Base-by-base conservation (phyloP, 179 eudicot species). In the Silene coronaria region DNA sequence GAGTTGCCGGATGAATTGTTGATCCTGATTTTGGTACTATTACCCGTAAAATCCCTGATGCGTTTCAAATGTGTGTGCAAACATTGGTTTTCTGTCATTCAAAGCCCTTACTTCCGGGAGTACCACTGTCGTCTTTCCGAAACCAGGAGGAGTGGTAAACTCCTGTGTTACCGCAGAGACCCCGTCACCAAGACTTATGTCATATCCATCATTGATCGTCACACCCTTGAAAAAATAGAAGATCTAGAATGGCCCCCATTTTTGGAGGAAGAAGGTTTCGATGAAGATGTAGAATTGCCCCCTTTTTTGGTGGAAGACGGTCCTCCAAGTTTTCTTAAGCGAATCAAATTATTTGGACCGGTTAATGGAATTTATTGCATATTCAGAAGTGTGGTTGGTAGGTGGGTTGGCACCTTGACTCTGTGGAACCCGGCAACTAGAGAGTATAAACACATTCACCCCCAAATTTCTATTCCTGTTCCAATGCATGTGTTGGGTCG, bases 181-280 rank as follows among this genome's bases (percentile, higher is more conserved):
- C 34, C 34, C 13, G 3, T 12, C 1, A 62, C 67, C 14, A 36
- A 62, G 1, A 62, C 67, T 12, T 27, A 24, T 1, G 67, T 24
- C 34, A 12, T 62, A 24, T 62, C 67, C n/a, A 28, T 24, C 67
- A 6, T 62, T 62, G 67, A 62, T 23, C 6, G 34, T 24, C 34
- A 62, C 27, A 62, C 67, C 67, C 67, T 62, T 62, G 67, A 24
- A 62, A 62, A 62, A 27, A 0, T 62, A 3, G 67, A 62, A 26
- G 67, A 62, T 62, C 36, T 62, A 26, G 67, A 62, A 62, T 62
- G 67, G 67, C 67, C 67, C n/a, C 67, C 67, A 0, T 62, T 62
- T 26, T 5, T 24, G 16, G 67, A 62, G 67, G 36, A 62, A 11
- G 32, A 62, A 10, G 53, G 53, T 14, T 11, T 36, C 42, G 42